Base-by-base conservation (phyloP, 1,139 yeast genomes). In the Blastobotrys raffinosifermentans region DNA sequence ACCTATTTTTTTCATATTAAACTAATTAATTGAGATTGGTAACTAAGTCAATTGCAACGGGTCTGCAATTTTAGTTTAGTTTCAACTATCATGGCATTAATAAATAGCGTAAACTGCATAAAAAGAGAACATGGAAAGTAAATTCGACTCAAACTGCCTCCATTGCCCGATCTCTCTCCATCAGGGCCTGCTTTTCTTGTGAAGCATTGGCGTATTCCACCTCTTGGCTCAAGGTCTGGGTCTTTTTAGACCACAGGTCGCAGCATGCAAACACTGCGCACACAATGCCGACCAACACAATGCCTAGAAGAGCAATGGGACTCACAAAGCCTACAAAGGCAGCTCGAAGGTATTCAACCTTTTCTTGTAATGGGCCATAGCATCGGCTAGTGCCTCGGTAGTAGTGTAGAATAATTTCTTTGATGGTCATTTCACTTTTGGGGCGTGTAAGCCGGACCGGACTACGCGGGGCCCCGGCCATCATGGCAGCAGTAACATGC, bases 221-320 rank as follows among this genome's bases (percentile, higher is more conserved):
- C n/a, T n/a, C n/a, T n/a, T n/a, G n/a, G n/a, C n/a, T n/a, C n/a
- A n/a, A n/a, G n/a, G n/a, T n/a, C n/a, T n/a, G n/a, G n/a, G n/a
- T n/a, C n/a, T n/a, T n/a, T n/a, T n/a, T n/a, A n/a, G n/a, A 8
- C 13, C 27, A 25, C 25, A 35, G 26, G 23, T 34, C 38, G 30
- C 41, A 34, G 15, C 46, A 42, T 4, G 35, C 34, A 35, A 46
- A 51, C 18, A 51, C 53, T n/a, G 41, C 43, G 7, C 47, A 33
- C 14, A 50, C 54, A 27, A 45, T 44, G 17, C 36, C 30, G 16
- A 40, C 37, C 17, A 50, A 40, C 14, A 43, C 30, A 6, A 44
- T 25, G 2, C 52, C 53, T 9, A 51, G 42, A 10, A 50, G 34
- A 7, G 47, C 44, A 34, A 51, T 46, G 16, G 55, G 55, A 6